A percentile compares a stretch with the other conserved stretches of the same genome.
phyloP scores from a whole-genome alignment of 2,329 filamentous ascomycete species.

The Coniochaeta hoffmannii region DNA sequence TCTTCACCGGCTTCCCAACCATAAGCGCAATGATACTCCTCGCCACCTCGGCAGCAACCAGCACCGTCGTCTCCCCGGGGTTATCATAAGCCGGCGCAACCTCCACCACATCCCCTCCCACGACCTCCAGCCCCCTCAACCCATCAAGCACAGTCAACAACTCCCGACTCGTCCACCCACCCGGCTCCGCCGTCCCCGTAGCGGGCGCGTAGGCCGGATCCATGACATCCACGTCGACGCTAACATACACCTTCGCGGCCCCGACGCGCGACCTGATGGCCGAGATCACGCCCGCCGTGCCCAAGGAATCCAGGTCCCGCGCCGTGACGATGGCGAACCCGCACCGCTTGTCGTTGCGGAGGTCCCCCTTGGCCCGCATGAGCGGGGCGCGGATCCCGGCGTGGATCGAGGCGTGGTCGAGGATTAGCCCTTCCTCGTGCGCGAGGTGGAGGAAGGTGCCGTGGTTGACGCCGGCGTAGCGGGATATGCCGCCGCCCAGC shows the following conservation, averaged over 20 bases:
- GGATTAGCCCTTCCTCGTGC: conserved; percentile 52
- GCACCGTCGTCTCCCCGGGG: conserved; percentile 61
- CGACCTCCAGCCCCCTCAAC: conserved; percentile 62
- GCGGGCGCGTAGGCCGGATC: conserved; percentile 58
- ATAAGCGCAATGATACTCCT: conserved; percentile 13
- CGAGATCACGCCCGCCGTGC: conserved; percentile 55
- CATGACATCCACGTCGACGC: conserved; percentile 74
- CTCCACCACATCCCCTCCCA: conserved; percentile 75
- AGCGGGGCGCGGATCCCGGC: conserved; percentile 54
- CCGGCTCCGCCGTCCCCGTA: conserved; percentile 72
- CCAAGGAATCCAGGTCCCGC: conserved; percentile 64
- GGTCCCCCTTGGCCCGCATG: conserved; percentile 37
- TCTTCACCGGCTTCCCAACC: conserved; percentile 12
- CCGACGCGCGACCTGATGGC: conserved; percentile 51
- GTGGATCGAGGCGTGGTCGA: conserved; percentile 51
- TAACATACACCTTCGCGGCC: conserved; percentile 56
- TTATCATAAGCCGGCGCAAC: conserved; percentile 73
- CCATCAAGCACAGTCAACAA: conserved; percentile 67
- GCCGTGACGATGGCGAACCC: conserved; percentile 52
- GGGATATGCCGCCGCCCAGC: conserved; percentile 48
- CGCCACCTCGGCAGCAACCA: conserved; percentile 63
- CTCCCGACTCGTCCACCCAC: conserved; percentile 74
- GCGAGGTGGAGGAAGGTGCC: conserved; percentile 56
- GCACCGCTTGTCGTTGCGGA: conserved; percentile 49
- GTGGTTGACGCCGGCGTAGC: conserved; percentile 54